These are phyloP conservation scores for Avena sativa DNA, from an alignment of 176 grass and related monocot genomes.

Conservation along the genomic window DNA sequence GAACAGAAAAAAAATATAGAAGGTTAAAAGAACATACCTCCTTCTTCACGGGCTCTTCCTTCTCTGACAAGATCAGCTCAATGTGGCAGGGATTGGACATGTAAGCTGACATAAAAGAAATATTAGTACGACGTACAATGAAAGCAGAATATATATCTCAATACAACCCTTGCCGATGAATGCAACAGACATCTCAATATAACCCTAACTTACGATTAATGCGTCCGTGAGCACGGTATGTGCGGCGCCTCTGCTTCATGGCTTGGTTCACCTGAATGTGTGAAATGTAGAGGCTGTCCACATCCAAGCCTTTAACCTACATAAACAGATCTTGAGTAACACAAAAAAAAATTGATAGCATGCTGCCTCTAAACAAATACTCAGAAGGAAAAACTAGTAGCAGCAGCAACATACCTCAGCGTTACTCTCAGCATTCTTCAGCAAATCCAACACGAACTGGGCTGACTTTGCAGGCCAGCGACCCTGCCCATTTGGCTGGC, in stretches of 20 bases:
- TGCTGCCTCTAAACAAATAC: neutral
- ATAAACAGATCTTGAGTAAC: neutral
- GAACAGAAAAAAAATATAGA: neutral
- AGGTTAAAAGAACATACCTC: constrained; percentile 47
- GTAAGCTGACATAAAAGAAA: constrained; percentile 56
- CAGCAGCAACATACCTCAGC: constrained; percentile 48
- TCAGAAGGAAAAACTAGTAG: constrained; percentile 9
- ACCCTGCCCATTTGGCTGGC: constrained; percentile 82
- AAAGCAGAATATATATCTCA: neutral
- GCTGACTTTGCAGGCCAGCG: constrained; percentile 86
- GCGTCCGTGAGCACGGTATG: constrained; percentile 71
- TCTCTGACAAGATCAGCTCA: constrained; percentile 81
- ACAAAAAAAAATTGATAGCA: neutral
- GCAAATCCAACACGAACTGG: constrained; percentile 75
- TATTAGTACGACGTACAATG: neutral
- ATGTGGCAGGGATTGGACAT: constrained; percentile 91
- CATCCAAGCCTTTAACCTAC: constrained; percentile 75
- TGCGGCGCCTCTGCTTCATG: constrained; percentile 71
- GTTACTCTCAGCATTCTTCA: constrained; percentile 90
- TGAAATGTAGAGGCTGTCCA: constrained; percentile 64
- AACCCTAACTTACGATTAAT: constrained; percentile 59
- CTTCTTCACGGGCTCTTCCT: constrained; percentile 86
- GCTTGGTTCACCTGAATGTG: constrained; percentile 84
- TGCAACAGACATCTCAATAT: neutral
- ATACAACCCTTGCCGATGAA: neutral